These are phyloP conservation scores for Podila clonocystis DNA, from an alignment of 192 early-diverging fungal species.

Conservation along the genomic window DNA sequence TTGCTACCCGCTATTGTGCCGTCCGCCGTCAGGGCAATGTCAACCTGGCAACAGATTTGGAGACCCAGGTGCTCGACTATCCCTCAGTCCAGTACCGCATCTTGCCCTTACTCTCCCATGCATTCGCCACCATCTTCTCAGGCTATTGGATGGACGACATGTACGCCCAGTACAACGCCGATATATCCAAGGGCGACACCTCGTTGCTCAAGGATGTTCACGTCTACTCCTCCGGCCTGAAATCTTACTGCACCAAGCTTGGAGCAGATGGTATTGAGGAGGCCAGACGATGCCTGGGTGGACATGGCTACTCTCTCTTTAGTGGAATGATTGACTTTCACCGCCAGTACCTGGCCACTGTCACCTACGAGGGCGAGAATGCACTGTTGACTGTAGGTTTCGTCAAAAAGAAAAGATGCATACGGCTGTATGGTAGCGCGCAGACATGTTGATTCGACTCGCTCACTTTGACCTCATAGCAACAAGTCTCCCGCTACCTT, in stretches of 20 bases:
- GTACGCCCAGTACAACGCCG: constrained; percentile 63
- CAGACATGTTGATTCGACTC: not conserved
- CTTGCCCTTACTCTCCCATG: constrained; percentile 35
- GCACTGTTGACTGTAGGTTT: constrained; percentile 55
- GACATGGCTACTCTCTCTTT: constrained; percentile 75
- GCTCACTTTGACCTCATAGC: constrained; percentile 23
- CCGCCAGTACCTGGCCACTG: constrained; percentile 66
- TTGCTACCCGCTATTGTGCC: constrained; percentile 75
- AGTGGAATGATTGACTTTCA: constrained; percentile 75
- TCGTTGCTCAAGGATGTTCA: constrained; percentile 72
- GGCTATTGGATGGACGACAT: constrained; percentile 61
- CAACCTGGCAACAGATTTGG: constrained; percentile 48
- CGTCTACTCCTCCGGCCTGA: constrained; percentile 75
- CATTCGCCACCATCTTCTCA: constrained; percentile 64
- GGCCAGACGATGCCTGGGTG: constrained; percentile 36
- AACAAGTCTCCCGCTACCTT: constrained; percentile 81
- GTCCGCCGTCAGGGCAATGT: constrained; percentile 67
- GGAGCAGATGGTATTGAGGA: constrained; percentile 44
- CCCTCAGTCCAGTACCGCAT: constrained; percentile 48
- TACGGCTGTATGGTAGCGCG: not conserved
- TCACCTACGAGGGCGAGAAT: constrained; percentile 75
- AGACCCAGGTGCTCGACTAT: constrained; percentile 49
- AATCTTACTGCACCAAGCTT: constrained; percentile 80
- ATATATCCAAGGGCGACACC: constrained; percentile 62
- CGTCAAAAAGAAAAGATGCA: not conserved